Conservation (phyloP, 768 basidiomycete species). For the Auricularia auricula-judae region DNA sequence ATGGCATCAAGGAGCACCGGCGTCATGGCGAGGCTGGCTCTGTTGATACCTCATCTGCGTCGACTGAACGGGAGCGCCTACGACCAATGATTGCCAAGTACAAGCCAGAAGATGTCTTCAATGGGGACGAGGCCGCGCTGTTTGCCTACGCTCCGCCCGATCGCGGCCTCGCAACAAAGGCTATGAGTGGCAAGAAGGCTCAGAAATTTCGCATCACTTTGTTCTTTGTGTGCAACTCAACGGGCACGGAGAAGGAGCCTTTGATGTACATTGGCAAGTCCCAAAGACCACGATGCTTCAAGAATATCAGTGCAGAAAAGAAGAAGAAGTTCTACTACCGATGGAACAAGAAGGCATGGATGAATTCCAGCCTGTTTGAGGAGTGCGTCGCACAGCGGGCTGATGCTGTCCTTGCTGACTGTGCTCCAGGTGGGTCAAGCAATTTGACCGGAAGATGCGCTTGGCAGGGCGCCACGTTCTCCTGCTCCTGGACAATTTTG, state of each 20-base stretch:
- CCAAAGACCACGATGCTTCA: slow-evolving; percentile 21
- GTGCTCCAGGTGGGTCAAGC: slow-evolving; percentile 19
- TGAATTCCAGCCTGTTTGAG: slow-evolving; percentile 24
- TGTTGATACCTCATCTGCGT: slow-evolving; percentile 9
- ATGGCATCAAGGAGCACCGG: slow-evolving; percentile 7
- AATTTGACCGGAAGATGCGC: slow-evolving; percentile 17
- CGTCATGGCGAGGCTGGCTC: slow-evolving; percentile 22
- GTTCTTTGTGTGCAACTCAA: slow-evolving; percentile 19
- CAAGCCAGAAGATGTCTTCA: slow-evolving; percentile 13
- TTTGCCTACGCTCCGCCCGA: slow-evolving; percentile 20
- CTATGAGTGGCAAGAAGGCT: slow-evolving; percentile 24
- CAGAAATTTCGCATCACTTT: slow-evolving; percentile 22
- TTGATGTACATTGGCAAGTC: slow-evolving; percentile 26
- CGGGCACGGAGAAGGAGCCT: slow-evolving; percentile 11
- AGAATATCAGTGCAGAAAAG: slow-evolving; percentile 12
- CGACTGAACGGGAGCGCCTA: no score
- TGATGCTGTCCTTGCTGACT: not conserved
- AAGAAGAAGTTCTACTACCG: slow-evolving; percentile 25
- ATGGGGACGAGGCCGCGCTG: slow-evolving; percentile 7
- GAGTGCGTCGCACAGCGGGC: slow-evolving; percentile 15
- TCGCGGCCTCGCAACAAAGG: slow-evolving; percentile 19
- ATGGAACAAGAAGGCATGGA: slow-evolving; percentile 29
- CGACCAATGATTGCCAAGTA: slow-evolving; percentile 12
- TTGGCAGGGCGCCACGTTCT: slow-evolving; percentile 14
- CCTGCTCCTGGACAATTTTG: slow-evolving; percentile 24